Percentiles rank a stretch among this genome's conserved stretches.
phyloP scores from a whole-genome alignment of 208 protist genomes.

The Trypanosomatidae sp. region DNA sequence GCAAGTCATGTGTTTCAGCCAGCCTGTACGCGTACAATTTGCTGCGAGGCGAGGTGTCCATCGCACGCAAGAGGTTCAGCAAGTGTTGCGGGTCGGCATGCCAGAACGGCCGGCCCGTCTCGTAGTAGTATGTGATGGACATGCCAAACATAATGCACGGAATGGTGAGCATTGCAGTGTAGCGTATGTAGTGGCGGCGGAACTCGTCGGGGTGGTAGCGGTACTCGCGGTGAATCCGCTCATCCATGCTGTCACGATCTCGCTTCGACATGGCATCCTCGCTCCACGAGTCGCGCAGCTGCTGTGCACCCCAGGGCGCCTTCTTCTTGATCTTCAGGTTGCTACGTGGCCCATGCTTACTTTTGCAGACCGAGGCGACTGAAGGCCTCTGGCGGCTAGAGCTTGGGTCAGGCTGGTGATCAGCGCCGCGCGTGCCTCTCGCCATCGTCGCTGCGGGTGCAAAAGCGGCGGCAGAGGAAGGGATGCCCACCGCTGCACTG shows the following conservation, averaged over 20 bases:
- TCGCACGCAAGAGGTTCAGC: slow-evolving; percentile 59
- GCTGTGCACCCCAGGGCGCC: slow-evolving; percentile 76
- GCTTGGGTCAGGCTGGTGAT: not conserved
- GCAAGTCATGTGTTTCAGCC: slow-evolving; percentile 54
- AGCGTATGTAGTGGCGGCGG: slow-evolving; percentile 58
- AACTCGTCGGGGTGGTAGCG: slow-evolving; percentile 85
- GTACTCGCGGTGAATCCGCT: slow-evolving; percentile 83
- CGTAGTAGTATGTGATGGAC: slow-evolving; percentile 50
- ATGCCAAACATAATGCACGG: slow-evolving; percentile 42
- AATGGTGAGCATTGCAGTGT: slow-evolving; percentile 45
- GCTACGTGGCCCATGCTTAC: slow-evolving; percentile 1
- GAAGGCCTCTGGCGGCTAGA: not conserved
- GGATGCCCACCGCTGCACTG: not conserved
- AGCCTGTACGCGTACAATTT: slow-evolving; percentile 59
- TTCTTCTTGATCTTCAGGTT: slow-evolving; percentile 51
- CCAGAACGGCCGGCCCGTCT: slow-evolving; percentile 63
- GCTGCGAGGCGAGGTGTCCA: slow-evolving; percentile 78
- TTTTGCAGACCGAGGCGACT: slow-evolving; percentile 9
- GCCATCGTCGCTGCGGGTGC: not conserved
- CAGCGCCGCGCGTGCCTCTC: not conserved
- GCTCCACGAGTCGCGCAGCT: slow-evolving; percentile 86
- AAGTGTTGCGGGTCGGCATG: slow-evolving; percentile 68
- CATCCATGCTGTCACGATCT: slow-evolving; percentile 69
- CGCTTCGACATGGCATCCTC: slow-evolving; percentile 81
- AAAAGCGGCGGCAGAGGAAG: not conserved